Evolutionary conservation across 352 stramenopile genomes (phyloP).

Genomic region (Phytophthora sansomeana): DNA sequence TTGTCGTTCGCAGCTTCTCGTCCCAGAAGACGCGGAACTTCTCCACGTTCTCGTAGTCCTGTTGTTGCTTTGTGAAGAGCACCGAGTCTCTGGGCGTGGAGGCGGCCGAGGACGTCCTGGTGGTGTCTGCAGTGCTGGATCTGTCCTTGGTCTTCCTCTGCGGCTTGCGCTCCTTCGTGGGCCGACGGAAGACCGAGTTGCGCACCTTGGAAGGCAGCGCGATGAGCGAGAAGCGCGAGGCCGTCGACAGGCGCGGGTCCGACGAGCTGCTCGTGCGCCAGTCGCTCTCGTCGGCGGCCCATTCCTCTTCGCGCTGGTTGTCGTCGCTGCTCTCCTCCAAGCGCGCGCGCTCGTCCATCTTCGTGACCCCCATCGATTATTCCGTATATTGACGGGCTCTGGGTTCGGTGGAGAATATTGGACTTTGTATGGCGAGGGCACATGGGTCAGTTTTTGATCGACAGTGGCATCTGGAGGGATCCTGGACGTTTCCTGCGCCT

Average conservation of each 20-base stretch:
- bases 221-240: constrained; percentile 55
- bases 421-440: constrained; percentile 4
- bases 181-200: constrained; percentile 49
- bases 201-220: constrained; percentile 51
- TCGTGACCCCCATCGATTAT: constrained; percentile 27
- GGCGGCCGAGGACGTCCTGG: constrained; percentile 36
- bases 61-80: constrained; percentile 8
- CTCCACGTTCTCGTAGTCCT: constrained; percentile 55
- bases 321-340: constrained; percentile 41
- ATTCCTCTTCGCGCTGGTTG: constrained; percentile 41
- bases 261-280: constrained; percentile 56
- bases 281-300: constrained; percentile 68
- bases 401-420: constrained; percentile 12
- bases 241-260: constrained; percentile 26
- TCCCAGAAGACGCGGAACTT: constrained; percentile 85
- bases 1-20: constrained; percentile 72
- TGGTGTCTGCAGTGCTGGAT: constrained; percentile 36
- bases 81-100: constrained; percentile 37
- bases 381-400: too few species aligned
- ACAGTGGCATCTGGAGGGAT: constrained; percentile 20
- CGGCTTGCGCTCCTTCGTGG: neutral
- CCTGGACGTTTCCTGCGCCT: constrained; percentile 18
- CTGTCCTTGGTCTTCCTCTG: constrained; percentile 41
- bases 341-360: constrained; percentile 10
- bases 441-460: constrained; percentile 25